Evolutionary conservation across 2,329 filamentous ascomycete species (phyloP).

Genomic region (Aspergillus carbonarius): DNA sequence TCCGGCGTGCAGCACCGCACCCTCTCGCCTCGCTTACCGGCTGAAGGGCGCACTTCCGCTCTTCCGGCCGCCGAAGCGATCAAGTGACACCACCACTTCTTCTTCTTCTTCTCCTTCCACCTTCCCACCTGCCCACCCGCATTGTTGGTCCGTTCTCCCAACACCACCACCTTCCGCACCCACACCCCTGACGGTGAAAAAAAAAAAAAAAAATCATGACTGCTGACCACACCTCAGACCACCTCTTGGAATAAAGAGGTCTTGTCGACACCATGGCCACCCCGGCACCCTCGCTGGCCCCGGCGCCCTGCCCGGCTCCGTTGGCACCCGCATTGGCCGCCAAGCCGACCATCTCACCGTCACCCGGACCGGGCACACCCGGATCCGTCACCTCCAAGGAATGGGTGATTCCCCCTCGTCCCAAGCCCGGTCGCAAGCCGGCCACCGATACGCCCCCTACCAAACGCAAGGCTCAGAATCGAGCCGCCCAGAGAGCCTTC

Average conservation of each 20-base stretch:
- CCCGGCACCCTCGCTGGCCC: constrained; percentile 37
- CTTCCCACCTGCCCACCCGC: background rate
- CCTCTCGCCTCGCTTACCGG: constrained; percentile 29
- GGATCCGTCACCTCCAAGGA: constrained; percentile 71
- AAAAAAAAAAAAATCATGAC: constrained; percentile 7
- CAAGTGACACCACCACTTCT: constrained; percentile 27
- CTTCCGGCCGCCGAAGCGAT: constrained; percentile 35
- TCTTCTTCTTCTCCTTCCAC: constrained; percentile 15
- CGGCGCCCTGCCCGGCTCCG: constrained; percentile 39
- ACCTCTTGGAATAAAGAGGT: constrained; percentile 14
- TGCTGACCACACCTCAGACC: constrained; percentile 25
- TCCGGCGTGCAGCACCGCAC: constrained; percentile 2
- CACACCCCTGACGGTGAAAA: background rate
- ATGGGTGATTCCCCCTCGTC: constrained; percentile 81
- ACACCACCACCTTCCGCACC: constrained; percentile 10
- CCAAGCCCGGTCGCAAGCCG: constrained; percentile 89
- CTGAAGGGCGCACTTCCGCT: constrained; percentile 36
- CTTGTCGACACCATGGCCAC: constrained; percentile 29
- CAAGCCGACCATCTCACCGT: constrained; percentile 40
- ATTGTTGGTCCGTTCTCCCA: constrained; percentile 19
- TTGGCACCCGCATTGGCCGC: constrained; percentile 40
- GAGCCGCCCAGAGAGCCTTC: constrained; percentile 87
- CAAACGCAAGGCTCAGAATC: constrained; percentile 91
- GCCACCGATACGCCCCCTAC: constrained; percentile 89
- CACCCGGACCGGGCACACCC: constrained; percentile 39